Conservation (phyloP, 2,329 filamentous ascomycete species). For the Ascochyta koolunga region DNA sequence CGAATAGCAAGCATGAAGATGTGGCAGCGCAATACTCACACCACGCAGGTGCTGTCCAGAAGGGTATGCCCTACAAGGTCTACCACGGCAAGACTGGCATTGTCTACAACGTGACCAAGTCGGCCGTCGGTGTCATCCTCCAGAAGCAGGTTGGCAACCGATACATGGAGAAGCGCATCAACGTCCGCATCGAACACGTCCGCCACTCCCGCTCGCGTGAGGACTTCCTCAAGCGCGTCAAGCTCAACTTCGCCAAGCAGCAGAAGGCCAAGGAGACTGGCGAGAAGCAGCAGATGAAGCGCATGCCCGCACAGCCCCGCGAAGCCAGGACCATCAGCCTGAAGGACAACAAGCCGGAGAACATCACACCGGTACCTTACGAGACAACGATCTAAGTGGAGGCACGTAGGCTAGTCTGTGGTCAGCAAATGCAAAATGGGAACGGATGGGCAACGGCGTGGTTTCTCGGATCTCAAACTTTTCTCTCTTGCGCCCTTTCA, state of each 20-base stretch:
- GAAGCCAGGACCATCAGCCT: constrained; percentile 79
- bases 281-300: constrained; percentile 88
- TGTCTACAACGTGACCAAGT: constrained; percentile 99
- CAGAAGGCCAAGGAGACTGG: constrained; percentile 91
- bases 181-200: constrained; percentile 98
- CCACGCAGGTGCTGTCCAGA: constrained; percentile 45
- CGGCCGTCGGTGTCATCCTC: constrained; percentile 96
- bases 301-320: constrained; percentile 80
- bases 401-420: constrained; percentile 33
- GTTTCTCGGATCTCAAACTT: constrained; percentile 48
- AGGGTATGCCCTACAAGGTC: constrained; percentile 95
- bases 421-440: constrained; percentile 42
- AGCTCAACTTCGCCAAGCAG: constrained; percentile 93
- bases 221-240: constrained; percentile 95
- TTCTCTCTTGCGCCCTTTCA: constrained; percentile 49
- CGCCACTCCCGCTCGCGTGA: constrained; percentile 92
- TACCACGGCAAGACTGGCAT: constrained; percentile 97
- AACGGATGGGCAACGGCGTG: constrained; percentile 49
- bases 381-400: constrained; percentile 91
- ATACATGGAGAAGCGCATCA: constrained; percentile 99
- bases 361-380: constrained; percentile 88
- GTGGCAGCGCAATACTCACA: constrained; percentile 17
- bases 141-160: constrained; percentile 98
- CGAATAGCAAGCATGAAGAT: constrained; percentile 16
- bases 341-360: constrained; percentile 87